These are phyloP conservation scores for Neurospora sp. DNA, from an alignment of 495 filamentous ascomycete species.

Conservation along the genomic window DNA sequence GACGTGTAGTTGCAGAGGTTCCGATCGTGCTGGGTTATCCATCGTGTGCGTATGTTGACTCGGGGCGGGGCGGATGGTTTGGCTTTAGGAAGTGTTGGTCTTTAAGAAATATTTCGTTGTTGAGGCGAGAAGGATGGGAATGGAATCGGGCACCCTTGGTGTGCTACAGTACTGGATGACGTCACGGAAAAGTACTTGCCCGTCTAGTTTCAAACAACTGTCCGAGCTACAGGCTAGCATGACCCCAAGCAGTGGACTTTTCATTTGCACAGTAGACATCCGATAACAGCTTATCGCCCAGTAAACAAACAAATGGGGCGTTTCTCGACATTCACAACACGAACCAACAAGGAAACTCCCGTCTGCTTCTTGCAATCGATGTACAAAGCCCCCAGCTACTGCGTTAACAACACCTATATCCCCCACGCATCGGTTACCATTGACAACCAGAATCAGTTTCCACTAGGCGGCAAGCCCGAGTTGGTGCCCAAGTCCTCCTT, in stretches of 20 bases:
- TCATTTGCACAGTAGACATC: not conserved
- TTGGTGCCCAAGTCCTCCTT: constrained; percentile 35
- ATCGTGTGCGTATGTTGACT: not conserved
- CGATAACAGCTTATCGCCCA: not conserved
- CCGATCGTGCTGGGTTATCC: not conserved
- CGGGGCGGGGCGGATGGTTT: not conserved
- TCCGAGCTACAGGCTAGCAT: not conserved
- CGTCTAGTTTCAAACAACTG: not conserved
- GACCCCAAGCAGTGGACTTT: rapidly evolving
- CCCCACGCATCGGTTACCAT: not conserved
- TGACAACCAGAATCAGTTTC: constrained; percentile 13
- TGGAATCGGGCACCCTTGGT: not conserved
- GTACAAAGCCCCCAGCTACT: not conserved
- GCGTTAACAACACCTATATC: not conserved
- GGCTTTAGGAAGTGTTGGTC: not conserved
- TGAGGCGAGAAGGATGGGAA: not conserved
- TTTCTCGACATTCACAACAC: not conserved
- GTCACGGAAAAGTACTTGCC: not conserved
- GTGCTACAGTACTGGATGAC: not conserved
- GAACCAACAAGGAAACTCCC: too few relatives aligned
- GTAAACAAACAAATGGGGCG: not conserved
- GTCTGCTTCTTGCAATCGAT: not conserved
- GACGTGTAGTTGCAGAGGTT: not conserved
- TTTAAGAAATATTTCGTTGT: not conserved
- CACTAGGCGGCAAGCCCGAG: constrained; percentile 26